phyloP scores from a whole-genome alignment of 2,329 filamentous ascomycete species.

The Cladophialophora chaetospira region DNA sequence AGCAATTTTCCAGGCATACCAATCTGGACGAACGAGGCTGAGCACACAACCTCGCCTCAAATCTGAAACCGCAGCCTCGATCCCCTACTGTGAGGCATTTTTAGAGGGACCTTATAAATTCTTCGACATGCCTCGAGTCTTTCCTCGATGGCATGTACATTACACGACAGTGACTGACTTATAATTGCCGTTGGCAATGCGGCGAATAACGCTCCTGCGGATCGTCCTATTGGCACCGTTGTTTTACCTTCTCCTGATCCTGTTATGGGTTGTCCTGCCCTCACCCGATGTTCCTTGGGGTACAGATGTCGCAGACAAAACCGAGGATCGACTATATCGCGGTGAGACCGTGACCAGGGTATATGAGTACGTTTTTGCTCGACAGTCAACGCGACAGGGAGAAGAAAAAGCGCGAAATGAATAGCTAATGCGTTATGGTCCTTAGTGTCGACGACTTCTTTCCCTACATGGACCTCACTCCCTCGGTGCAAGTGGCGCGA shows the following conservation, averaged over 20 bases:
- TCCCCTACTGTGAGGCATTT: too few species aligned
- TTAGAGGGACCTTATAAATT: too few species aligned
- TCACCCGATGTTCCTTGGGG: background rate
- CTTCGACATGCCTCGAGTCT: too few species aligned
- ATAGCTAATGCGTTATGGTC: too few species aligned
- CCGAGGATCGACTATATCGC: background rate
- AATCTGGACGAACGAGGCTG: too few species aligned
- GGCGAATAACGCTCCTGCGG: background rate
- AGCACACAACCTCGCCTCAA: too few species aligned
- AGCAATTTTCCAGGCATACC: too few species aligned
- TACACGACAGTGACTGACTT: too few species aligned
- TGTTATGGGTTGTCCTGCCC: background rate
- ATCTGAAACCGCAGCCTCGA: too few species aligned
- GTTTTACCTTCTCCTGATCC: background rate
- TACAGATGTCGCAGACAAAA: background rate
- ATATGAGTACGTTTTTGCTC: background rate
- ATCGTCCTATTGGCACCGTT: background rate
- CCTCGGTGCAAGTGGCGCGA: constrained; percentile 5
- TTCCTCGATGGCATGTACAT: too few species aligned
- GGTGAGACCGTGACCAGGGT: background rate
- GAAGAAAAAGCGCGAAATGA: too few species aligned
- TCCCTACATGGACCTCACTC: background rate
- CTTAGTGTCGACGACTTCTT: constrained; percentile 17
- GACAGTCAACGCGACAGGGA: background rate
- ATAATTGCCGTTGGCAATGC: background rate